Percentiles rank a stretch among this genome's conserved stretches.
phyloP scores from a whole-genome alignment of 805 yeast genomes.

The Lipomyces anomalus region DNA sequence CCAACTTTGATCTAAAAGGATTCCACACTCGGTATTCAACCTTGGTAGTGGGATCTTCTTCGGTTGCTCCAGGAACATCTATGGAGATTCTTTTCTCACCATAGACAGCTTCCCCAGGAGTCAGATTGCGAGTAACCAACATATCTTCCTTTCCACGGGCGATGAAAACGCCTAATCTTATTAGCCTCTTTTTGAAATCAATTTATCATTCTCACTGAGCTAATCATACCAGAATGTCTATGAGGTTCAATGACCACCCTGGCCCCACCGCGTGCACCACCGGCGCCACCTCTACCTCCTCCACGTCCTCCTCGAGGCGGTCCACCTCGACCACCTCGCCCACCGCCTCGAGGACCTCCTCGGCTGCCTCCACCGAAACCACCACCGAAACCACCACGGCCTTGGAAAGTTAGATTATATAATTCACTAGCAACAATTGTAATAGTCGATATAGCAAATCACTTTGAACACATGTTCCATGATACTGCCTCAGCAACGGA shows the following conservation, averaged over 20 bases:
- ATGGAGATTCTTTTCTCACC: constrained; percentile 95
- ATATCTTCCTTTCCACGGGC: constrained; percentile 99
- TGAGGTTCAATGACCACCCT: constrained; percentile 98
- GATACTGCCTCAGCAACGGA: too few species aligned
- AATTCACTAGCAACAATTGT: too few species aligned
- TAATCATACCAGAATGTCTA: constrained; percentile 72
- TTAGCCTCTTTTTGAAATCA: constrained; percentile 29
- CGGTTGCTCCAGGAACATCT: constrained; percentile 88
- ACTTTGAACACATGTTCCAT: too few species aligned
- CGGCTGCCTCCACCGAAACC: constrained; percentile 39
- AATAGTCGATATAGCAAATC: too few species aligned
- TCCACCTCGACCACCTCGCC: constrained; percentile 49
- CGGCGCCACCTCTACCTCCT: constrained; percentile 51
- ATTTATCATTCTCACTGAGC: neutral
- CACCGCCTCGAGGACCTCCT: constrained; percentile 29
- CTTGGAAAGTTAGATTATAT: too few species aligned
- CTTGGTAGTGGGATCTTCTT: constrained; percentile 63
- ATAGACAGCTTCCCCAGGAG: constrained; percentile 98
- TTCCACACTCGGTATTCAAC: constrained; percentile 99
- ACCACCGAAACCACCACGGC: constrained; percentile 46
- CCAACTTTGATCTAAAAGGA: constrained; percentile 98
- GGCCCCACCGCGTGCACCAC: constrained; percentile 65
- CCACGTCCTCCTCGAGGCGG: constrained; percentile 46
- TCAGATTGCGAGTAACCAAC: constrained; percentile 90
- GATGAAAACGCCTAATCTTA: constrained; percentile 61